Evolutionary conservation across 202 grass and related monocot genomes (phyloP), one percentile per base, ranked within the genome.

Genomic region (Bolboschoenoplectus hybrid): DNA sequence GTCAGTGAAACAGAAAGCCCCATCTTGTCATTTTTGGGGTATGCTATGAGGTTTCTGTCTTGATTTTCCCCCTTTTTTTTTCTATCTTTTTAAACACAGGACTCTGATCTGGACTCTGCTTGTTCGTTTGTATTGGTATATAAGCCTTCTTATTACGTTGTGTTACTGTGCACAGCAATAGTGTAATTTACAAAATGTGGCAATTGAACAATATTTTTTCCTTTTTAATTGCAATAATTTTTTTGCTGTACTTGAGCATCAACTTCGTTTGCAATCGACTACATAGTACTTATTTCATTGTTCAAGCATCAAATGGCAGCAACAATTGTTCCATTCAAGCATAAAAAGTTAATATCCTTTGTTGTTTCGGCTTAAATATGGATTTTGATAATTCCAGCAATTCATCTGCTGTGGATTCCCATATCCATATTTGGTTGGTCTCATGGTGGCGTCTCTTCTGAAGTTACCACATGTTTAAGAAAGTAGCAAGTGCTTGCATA

Each of bases 21-120:
- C 26, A 19, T 79, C 60, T 51, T 61, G 14, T 40, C 51, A 49
- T 66, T 87, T 85, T 85, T 84, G 46, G 49, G 60, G 78, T 80
- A 32, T 90, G 81, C 84, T 91, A 76, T 38, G 19, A 61, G 68
- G 13, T 89, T 55, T 89, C 17, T 61, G 43, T 57, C 7, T 83
- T 20, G 46, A 7, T 20, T 46, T 52, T 72, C 40, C 67, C 36
- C 14, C 12, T 53, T 36, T 56, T 9, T 40, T 35, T 55, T 51
- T 17, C 38, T 39, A 44, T 84, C 46, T 50, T 84, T n/a, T 39
- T 58, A 84, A 72, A 71, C 65, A 38, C 49, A 43, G 47, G 47
- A 84, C 49, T 82, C 61, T 46, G 32, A 51, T 72, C 82, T 71
- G 58, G 66, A 84, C 58, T 72, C 35, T 14, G 46, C 82, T 84